phyloP scores from a whole-genome alignment of 129 eudicot species.

The Silybum marianum region DNA sequence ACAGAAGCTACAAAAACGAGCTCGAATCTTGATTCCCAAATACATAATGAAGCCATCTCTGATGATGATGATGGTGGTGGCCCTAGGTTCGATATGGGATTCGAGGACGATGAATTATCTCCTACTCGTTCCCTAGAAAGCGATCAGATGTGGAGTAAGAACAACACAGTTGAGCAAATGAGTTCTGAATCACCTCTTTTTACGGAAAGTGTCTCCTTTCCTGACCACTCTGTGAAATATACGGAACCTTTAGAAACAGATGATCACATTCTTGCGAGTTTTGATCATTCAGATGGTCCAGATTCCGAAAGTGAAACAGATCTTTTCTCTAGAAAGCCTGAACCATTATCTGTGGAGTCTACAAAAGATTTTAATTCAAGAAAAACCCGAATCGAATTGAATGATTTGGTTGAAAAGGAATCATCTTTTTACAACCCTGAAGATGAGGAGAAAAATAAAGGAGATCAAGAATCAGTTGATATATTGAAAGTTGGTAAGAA shows the following conservation, averaged over 20 bases:
- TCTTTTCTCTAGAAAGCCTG: conserved; percentile 14
- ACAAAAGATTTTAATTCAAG: conserved; percentile 10
- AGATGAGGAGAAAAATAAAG: conserved; percentile 20
- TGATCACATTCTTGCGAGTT: conserved; percentile 26
- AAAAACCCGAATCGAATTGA: conserved; percentile 34
- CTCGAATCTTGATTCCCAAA: conserved; percentile 18
- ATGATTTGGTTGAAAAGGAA: conserved; percentile 39
- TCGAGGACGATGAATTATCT: conserved; percentile 54
- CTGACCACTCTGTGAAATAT: conserved; percentile 34
- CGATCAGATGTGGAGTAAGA: conserved; percentile 38
- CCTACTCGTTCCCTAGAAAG: conserved; percentile 24
- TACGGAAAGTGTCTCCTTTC: conserved; percentile 28
- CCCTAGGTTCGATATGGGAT: conserved; percentile 43
- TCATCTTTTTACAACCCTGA: conserved; percentile 8
- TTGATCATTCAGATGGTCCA: conserved; percentile 62
- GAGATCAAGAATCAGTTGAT: conserved; percentile 19
- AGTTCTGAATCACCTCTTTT: conserved; percentile 38
- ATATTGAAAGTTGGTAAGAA: background rate
- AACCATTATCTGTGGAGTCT: conserved; percentile 20
- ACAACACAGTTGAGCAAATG: conserved; percentile 12
- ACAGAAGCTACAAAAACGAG: conserved; percentile 21
- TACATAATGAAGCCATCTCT: conserved; percentile 38
- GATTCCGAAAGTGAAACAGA: conserved; percentile 50
- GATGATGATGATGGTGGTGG: conserved; percentile 48
- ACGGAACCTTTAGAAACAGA: conserved; percentile 36